Percentiles rank a stretch among this genome's conserved stretches.
Conservation (phyloP, 1,284 basidiomycete species). For the Neonothopanus nambi region DNA sequence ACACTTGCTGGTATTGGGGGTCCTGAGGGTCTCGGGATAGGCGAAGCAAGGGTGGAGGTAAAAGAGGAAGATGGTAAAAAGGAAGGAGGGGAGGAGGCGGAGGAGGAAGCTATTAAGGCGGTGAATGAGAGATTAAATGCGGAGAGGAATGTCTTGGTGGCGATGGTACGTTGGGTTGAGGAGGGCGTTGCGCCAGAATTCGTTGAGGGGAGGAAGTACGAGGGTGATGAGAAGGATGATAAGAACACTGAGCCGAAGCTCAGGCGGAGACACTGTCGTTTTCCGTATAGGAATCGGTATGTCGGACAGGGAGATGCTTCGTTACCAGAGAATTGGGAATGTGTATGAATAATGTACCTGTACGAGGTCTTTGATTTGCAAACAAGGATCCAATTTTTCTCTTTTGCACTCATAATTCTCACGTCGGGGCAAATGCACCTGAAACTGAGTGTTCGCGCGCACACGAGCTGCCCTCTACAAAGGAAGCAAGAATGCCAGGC, state of each 20-base stretch:
- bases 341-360: slow-evolving; percentile 1
- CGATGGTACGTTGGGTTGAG: not conserved
- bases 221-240: slow-evolving; percentile 8
- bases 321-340: slow-evolving; percentile 9
- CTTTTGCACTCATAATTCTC: no score
- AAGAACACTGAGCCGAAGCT: not conserved
- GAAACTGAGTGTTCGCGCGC: no score
- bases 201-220: not conserved
- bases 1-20: not conserved
- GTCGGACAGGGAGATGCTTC: slow-evolving; percentile 12
- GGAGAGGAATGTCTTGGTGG: not conserved
- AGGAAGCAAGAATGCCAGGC: no score
- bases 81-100: not conserved
- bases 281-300: slow-evolving; percentile 18
- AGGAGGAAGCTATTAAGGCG: not conserved
- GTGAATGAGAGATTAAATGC: not conserved
- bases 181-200: not conserved
- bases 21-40: not conserved
- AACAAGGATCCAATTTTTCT: no score
- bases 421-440: no score
- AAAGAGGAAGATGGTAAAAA: no score
- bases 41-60: no score
- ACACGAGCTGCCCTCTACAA: no score
- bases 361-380: not conserved
- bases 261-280: slow-evolving; percentile 17